Percentiles rank a stretch among this genome's conserved stretches.
Conservation (phyloP, 208 protist species). For the Endotrypanum monterogeii region DNA sequence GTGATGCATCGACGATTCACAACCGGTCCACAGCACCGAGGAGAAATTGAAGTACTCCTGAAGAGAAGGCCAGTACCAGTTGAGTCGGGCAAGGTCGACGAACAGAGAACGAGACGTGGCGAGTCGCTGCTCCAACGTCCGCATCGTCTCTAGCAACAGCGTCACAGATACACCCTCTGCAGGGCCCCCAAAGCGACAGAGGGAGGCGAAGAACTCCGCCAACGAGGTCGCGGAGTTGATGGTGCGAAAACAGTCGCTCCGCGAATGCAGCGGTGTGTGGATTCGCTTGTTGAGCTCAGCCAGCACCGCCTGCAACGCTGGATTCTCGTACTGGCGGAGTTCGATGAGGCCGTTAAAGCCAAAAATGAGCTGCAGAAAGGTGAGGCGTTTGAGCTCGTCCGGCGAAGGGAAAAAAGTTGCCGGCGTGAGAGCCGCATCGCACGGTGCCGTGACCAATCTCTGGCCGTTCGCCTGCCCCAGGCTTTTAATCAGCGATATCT, state of each 20-base stretch:
- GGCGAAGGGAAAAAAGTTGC: slow-evolving; percentile 34
- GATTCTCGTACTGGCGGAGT: slow-evolving; percentile 57
- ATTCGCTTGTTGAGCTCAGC: slow-evolving; percentile 15
- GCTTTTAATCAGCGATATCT: slow-evolving; percentile 53
- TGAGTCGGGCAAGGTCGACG: slow-evolving; percentile 36
- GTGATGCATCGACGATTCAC: neutral
- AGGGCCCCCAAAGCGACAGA: slow-evolving; percentile 34
- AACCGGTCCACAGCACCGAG: slow-evolving; percentile 7
- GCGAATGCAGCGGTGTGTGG: neutral
- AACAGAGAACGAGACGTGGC: slow-evolving; percentile 34
- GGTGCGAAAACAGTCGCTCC: neutral
- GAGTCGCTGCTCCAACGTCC: slow-evolving; percentile 13
- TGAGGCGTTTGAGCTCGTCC: slow-evolving; percentile 41
- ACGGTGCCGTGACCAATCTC: slow-evolving; percentile 45
- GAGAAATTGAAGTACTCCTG: slow-evolving; percentile 14
- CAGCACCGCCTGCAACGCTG: slow-evolving; percentile 34
- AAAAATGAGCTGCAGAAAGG: slow-evolving; percentile 46
- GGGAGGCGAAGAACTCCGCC: slow-evolving; percentile 35
- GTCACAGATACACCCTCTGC: slow-evolving; percentile 13
- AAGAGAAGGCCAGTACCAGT: slow-evolving; percentile 29
- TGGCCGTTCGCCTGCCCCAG: slow-evolving; percentile 50
- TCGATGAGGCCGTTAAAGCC: slow-evolving; percentile 55
- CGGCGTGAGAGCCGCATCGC: slow-evolving; percentile 17
- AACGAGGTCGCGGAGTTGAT: slow-evolving; percentile 44
- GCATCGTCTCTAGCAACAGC: slow-evolving; percentile 20